Conservation (phyloP, 225 moss, liverwort and hornwort genomes). For the Climacium dendroides region DNA sequence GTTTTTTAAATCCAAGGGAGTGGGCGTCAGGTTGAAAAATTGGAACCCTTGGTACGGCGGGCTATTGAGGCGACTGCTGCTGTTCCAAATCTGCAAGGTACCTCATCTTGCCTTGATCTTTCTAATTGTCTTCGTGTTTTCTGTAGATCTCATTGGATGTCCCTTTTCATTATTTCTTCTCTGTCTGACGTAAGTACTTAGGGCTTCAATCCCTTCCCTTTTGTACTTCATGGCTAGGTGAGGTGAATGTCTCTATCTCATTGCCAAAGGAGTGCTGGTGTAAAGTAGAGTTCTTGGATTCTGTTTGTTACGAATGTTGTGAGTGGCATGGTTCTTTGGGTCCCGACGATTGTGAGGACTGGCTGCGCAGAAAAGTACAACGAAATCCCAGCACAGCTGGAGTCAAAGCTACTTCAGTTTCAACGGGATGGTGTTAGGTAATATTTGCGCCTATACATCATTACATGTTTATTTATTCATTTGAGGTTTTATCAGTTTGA, state of each 20-base stretch:
- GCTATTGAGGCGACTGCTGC: slow-evolving; percentile 77
- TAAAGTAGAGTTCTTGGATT: background rate
- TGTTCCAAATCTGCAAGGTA: slow-evolving; percentile 77
- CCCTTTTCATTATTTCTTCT: background rate
- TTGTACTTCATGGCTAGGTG: background rate
- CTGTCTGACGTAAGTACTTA: background rate
- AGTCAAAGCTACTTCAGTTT: slow-evolving; percentile 74
- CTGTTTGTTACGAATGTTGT: background rate
- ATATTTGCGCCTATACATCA: background rate
- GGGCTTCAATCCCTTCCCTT: background rate
- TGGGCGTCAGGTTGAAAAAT: slow-evolving; percentile 53
- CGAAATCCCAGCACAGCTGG: slow-evolving; percentile 50
- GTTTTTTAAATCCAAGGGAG: background rate
- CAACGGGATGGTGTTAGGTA: slow-evolving; percentile 92
- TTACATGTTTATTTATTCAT: background rate
- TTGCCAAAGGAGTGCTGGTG: background rate
- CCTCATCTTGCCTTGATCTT: background rate
- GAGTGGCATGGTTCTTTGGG: background rate
- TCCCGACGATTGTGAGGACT: background rate
- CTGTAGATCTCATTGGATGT: background rate
- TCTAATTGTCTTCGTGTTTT: background rate
- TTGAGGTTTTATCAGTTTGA: background rate
- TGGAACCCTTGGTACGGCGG: slow-evolving; percentile 75
- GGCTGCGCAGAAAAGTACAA: slow-evolving; percentile 53
- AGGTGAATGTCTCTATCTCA: background rate